Base-by-base conservation (phyloP, 805 yeast species). In the Candida hispaniensis region DNA sequence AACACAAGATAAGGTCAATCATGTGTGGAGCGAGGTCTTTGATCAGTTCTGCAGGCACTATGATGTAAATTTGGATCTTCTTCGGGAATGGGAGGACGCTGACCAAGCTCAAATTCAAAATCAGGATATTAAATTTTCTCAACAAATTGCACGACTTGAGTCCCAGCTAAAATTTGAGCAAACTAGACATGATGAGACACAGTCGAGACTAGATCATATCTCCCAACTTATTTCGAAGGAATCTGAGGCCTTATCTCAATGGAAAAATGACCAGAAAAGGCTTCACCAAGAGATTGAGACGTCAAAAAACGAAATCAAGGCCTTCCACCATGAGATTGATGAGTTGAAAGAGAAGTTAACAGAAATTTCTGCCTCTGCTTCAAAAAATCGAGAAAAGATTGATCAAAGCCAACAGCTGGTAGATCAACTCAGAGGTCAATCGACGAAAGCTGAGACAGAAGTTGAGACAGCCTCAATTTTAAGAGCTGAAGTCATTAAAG, bases 151-250 rank as follows among this genome's bases (percentile, higher is more conserved):
- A 10, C 66, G 71, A 6, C 54, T 81, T 25, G 63, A 73, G 19
- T 77, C 68, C 40, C 77, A 77, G 46, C 47, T 78, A 11, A 60
- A 61, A 7, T 79, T 81, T 52, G 94, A 81, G 50, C 54, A 47
- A 6, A 80, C 74, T 36, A 66, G 85, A 38, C 47, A 68, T 4
- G 54, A 51, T 1, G 77, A 75, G 11, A 74, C 78, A 2, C 41
- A 50, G 10, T 41, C 47, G 2, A 67, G 82, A 41, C 51, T 73
- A 11, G 47, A 47, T 9, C 62, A 60, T n/a, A 34, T 54, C n/a
- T 21, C 39, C 7, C 41, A 36, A 3, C 26, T 34, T 8, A 51
- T 79, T 7, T 50, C 56, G 4, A 47, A 45, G 2, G 71, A 69
- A 34, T 44, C 63, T 18, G 44, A 47, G 2, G 57, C 54, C 18